Base-by-base conservation (phyloP, 345 rosid species). In the Streptanthus diversifolius region DNA sequence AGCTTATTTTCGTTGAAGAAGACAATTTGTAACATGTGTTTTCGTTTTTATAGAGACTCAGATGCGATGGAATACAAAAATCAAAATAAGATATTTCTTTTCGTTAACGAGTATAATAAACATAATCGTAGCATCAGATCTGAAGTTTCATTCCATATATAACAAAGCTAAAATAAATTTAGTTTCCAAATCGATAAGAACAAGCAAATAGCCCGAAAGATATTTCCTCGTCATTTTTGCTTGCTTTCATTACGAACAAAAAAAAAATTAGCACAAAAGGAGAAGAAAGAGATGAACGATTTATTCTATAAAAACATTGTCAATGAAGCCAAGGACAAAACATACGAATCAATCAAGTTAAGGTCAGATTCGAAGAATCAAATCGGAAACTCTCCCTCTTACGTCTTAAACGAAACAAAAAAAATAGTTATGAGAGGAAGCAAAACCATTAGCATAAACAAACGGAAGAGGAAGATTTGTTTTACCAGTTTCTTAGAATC, bases 401-500 rank as follows among this genome's bases (percentile, higher is more conserved):
- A 14, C 22, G 53, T 25, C 5, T 63, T 54, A 40, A 40, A 10
- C 3, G 7, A 53, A 67, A 45, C 27, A 32, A 54, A 1, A 17
- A 15, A 25, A 18, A 24, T 0, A 25, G 29, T 19, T n/a, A n/a
- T 4, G 19, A 25, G 55, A 22, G 3, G 2, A 18, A 17, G 8
- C 19, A 29, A 48, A 19, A 25, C 9, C 0, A 55, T 4, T 40
- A 41, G 11, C n/a, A 15, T 13, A 41, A 19, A 22, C 15, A 1
- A 7, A 61, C 41, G 11, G 62, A 33, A 24, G 79, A 75, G 8
- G 62, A 43, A 24, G 79, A 75, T 61, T 22, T 58, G 0, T 12
- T 18, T 57, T 80, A 88, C 91, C 83, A 32, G 64, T 7, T 49
- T 49, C 19, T 63, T 48, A 15, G 77, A 68, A 63, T 58, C 63